These are phyloP conservation scores for Aspergillus cavernicola DNA, from an alignment of 495 filamentous ascomycete species.

Conservation along the genomic window DNA sequence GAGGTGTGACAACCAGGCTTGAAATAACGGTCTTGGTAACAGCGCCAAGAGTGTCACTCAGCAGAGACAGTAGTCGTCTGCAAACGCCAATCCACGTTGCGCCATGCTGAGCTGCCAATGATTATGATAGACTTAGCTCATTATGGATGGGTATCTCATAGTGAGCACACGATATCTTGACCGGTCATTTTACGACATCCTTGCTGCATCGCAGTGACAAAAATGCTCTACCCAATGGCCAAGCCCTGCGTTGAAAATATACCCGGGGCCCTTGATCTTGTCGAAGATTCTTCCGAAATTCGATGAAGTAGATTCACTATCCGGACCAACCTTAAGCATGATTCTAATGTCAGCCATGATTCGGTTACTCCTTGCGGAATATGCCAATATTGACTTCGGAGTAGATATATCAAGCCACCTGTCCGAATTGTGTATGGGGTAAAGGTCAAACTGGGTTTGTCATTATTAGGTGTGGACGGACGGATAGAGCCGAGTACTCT, in stretches of 20 bases:
- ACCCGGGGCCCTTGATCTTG: neutral
- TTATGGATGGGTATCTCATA: neutral
- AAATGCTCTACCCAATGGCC: neutral
- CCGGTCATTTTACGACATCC: too few species aligned
- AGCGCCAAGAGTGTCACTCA: too few species aligned
- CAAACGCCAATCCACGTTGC: neutral
- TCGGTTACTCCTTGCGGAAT: too few species aligned
- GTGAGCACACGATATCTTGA: neutral
- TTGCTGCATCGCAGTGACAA: neutral
- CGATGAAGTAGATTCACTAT: neutral
- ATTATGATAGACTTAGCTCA: too few species aligned
- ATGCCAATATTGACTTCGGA: too few species aligned
- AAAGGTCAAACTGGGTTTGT: too few species aligned
- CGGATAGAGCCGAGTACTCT: too few species aligned
- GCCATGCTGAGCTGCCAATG: neutral
- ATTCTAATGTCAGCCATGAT: neutral
- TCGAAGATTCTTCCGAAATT: constrained; percentile 1
- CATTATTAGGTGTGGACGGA: too few species aligned
- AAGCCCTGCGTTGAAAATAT: neutral
- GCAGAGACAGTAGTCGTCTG: neutral
- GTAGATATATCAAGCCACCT: too few species aligned
- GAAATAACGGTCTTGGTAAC: too few species aligned
- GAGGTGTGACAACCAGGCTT: neutral
- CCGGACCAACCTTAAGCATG: neutral
- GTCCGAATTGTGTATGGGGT: too few species aligned